Base-by-base conservation (phyloP, 108 stramenopile species). In the Thalassiosira profunda region DNA sequence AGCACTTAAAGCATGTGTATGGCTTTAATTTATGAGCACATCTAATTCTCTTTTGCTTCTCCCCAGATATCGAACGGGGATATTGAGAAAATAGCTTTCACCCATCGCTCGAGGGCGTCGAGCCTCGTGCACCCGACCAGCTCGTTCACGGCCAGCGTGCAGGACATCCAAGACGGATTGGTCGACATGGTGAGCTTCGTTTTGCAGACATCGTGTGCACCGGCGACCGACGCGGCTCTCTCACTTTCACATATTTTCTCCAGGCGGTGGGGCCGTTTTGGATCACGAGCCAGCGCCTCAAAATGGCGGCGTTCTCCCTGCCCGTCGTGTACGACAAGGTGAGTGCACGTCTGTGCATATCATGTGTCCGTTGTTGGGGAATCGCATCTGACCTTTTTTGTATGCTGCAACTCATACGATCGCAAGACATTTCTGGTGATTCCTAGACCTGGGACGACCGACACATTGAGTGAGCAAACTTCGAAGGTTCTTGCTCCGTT, bases 401-500 rank as follows among this genome's bases (percentile, higher is more conserved):
- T n/a, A n/a, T n/a, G n/a, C n/a, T n/a, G n/a, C n/a, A n/a, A n/a
- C n/a, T n/a, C n/a, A n/a, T n/a, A n/a, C n/a, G n/a, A n/a, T n/a
- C n/a, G n/a, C n/a, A n/a, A 56, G 41, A 67, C 67, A 2, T 42
- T 67, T 2, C 59, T 69, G 45, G 68, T 69, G 5, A 58, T 69
- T 5, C 68, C 44, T 5, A 69, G 40, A 6, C 57, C 68, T 9
- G 45, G 36, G 21, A 4, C 3, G 6, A 23, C 38, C 6, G 29
- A 23, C 3, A 49, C n/a, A n/a, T 4, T 58, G 17, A 23, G 11
- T 3, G n/a, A 28, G 5, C 24, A 58, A 46, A 21, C 36, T 15
- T 36, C 43, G 21, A 69, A 69, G 38, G 68, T 69, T 14, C 8
- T 58, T 3, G 42, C 58, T 25, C 68, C 68, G 51, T 58, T 69